phyloP scores from a whole-genome alignment of 495 filamentous ascomycete genomes.

The Aspergillus taichungensis region DNA sequence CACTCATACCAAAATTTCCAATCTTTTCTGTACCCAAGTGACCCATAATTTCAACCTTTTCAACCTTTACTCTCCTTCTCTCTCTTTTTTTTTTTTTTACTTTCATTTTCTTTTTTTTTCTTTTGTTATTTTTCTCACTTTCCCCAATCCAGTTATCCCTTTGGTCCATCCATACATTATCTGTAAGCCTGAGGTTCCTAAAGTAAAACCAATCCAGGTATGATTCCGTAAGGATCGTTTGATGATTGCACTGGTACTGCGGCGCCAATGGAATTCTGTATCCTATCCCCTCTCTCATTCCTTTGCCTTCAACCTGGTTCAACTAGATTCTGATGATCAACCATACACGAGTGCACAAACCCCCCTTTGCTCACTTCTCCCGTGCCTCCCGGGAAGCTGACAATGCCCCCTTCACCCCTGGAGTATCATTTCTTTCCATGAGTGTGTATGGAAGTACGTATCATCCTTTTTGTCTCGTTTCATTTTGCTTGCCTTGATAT shows the following conservation, averaged over 20 bases:
- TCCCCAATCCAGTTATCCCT: no score
- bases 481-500: background rate
- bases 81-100: background rate
- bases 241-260: conserved; percentile 3
- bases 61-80: background rate
- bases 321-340: conserved; percentile 23
- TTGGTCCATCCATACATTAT: no score
- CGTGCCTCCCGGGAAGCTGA: conserved; percentile 21
- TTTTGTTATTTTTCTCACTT: background rate
- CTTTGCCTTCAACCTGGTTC: conserved; percentile 21
- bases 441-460: background rate
- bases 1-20: no score
- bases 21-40: conserved; percentile 2
- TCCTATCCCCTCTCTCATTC: conserved; percentile 16
- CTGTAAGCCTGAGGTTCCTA: no score
- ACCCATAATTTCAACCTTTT: conserved; percentile 3
- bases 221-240: conserved; percentile 6
- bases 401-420: conserved; percentile 16
- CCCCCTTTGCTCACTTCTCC: conserved; percentile 12
- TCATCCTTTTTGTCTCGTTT: conserved; percentile 7
- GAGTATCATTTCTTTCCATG: conserved; percentile 2
- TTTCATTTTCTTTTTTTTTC: background rate
- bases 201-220: background rate
- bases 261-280: conserved; percentile 4
- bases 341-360: conserved; percentile 25